Conservation (phyloP, 73 alveolate species). For the Paraurostyla sp. region DNA sequence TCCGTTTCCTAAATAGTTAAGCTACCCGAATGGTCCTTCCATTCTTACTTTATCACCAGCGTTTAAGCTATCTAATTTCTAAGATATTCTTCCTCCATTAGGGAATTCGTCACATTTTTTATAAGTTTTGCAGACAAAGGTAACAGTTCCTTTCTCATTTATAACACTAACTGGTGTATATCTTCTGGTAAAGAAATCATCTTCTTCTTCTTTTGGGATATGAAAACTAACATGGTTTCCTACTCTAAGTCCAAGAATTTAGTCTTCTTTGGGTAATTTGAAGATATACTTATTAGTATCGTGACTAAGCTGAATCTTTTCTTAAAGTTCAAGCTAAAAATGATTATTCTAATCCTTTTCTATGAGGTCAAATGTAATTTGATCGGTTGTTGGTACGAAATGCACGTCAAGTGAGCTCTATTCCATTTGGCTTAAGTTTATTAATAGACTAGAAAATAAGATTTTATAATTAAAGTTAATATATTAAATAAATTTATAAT, state of each 20-base stretch:
- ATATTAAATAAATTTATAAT: not conserved
- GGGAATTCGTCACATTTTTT: constrained; percentile 65
- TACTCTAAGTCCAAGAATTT: not conserved
- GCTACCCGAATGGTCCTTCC: constrained; percentile 69
- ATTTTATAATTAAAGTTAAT: no score
- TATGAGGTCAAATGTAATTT: not conserved
- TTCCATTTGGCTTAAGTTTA: no score
- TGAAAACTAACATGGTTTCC: not conserved
- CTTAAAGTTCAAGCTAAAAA: not conserved
- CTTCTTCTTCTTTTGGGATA: not conserved
- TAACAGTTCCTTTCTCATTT: constrained; percentile 47
- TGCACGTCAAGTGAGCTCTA: not conserved
- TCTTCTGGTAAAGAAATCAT: not conserved
- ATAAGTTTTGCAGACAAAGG: constrained; percentile 52
- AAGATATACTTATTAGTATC: not conserved
- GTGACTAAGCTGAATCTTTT: not conserved
- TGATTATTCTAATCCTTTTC: not conserved
- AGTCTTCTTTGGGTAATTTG: not conserved
- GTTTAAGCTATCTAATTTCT: constrained; percentile 49
- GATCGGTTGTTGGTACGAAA: not conserved
- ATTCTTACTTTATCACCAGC: constrained; percentile 62
- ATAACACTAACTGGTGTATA: constrained; percentile 65
- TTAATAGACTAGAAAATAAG: not conserved
- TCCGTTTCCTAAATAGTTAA: constrained; percentile 66
- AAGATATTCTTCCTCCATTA: constrained; percentile 79